Base-by-base conservation (phyloP, 495 filamentous ascomycete species). In the Podospora pseudocomata region DNA sequence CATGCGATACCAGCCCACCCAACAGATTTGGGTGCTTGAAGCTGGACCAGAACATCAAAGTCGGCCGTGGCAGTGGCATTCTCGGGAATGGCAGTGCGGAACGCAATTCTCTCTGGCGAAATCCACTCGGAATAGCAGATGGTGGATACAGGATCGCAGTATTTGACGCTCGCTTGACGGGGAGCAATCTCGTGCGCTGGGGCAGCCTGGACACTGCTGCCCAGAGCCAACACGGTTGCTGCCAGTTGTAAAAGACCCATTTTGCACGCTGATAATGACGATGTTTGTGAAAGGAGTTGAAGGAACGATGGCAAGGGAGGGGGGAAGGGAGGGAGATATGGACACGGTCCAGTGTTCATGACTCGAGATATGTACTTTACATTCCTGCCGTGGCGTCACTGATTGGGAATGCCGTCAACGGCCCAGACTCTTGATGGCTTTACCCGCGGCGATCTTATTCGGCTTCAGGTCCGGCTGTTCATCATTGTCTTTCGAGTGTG, bases 1-100 rank as follows among this genome's bases (percentile, higher is more conserved):
- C 77, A 80, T 6, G 78, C 79, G 5, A 81, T 59, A 5, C 74
- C 78, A 0, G 78, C 79, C 79, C 79, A 81, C 32, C 77, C 78
- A 23, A 75, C 75, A 19, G 76, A 61, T 69, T 74, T 77, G 63
- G 79, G 78, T 2, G 79, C 79, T 9, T 70, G 71, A 44, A 81
- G 77, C 66, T 78, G 76, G 16, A 81, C 70, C 15, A 79, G 65
- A n/a, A 78, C 63, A 54, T 78, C 76, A 63, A 80, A 81, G 62
- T 64, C 67, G 15, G 70, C 71, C 2, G 27, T 44, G 11, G 73
- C 71, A 1, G 66, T 79, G 5, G 79, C 78, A 7, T 68, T 74
- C 63, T 79, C 77, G 9, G 79, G 77, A 30, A 80, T 79, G 68
- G 79, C 79, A n/a, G 80, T 67, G 18, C 77, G 74, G 70, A 70